Base-by-base conservation (phyloP, 2,329 filamentous ascomycete species). In the Claviceps pusilla region DNA sequence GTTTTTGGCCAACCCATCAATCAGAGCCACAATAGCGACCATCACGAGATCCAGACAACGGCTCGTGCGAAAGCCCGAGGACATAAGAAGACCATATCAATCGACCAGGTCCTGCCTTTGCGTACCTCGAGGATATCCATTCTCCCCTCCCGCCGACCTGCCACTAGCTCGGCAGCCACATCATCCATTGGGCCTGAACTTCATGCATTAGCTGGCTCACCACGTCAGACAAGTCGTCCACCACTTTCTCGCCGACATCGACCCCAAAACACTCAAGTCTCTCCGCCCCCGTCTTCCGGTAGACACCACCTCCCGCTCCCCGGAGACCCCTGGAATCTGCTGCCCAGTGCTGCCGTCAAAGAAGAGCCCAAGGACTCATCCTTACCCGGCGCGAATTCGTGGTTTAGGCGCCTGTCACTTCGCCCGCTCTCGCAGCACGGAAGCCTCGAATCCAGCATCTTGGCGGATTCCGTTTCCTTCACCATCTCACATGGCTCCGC, bases 401-500 rank as follows among this genome's bases (percentile, higher is more conserved):
- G 86, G 86, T 80, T 89, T 59, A 79, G 80, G 60, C 80, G 84
- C 51, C 70, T 89, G 43, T 87, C 86, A 29, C 73, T 80, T 48
- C 78, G 84, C 29, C 83, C 83, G 24, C 64, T 75, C 29, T 85
- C 82, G 31, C 81, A 83, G 59, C 77, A 79, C 66, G 82, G 78
- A 58, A 86, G 82, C 62, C 68, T 74, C 33, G 74, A 80, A 57
- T 85, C 84, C 39, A 86, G 80, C 62, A 71, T 82, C 55, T 79
- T 78, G 7, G 80, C 80, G 28, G 79, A 84, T 54, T 83, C 83
- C 11, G 79, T 82, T 48, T 84, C 84, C 2, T 66, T 87, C 45
- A 75, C 76, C 49, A 79, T 80, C 64, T 86, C 83, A 19, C 78
- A 86, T 68, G 78, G 76, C 56, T 88, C 85, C 41, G 77, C 75